phyloP scores from a whole-genome alignment of 306 rosid genomes.

The Rosa lucieae region DNA sequence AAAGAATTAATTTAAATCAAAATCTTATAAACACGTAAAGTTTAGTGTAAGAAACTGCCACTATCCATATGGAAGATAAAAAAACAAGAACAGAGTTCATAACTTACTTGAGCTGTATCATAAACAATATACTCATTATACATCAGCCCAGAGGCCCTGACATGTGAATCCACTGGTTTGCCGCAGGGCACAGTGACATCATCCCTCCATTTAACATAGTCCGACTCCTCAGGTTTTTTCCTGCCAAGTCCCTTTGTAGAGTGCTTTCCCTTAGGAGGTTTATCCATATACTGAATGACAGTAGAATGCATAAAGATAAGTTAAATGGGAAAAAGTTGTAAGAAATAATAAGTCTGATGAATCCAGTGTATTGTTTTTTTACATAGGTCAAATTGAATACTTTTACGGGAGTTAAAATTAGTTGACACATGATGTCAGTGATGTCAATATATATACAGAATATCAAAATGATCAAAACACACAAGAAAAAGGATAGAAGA shows the following conservation, averaged over 20 bases:
- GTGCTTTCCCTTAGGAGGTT: constrained; percentile 91
- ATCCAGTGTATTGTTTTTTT: background rate
- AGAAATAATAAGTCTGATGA: constrained; percentile 1
- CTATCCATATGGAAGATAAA: constrained; percentile 6
- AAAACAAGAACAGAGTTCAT: constrained; percentile 14
- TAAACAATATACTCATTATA: constrained; percentile 96
- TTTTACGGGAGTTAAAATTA: background rate
- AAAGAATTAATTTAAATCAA: background rate
- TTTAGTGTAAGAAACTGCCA: background rate
- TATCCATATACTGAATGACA: constrained; percentile 74
- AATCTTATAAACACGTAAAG: background rate
- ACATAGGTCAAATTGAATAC: background rate
- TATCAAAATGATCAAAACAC: background rate
- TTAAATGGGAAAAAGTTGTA: background rate
- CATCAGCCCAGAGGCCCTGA: constrained; percentile 77
- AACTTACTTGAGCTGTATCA: constrained; percentile 84
- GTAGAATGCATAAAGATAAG: background rate
- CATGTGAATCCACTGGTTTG: constrained; percentile 74
- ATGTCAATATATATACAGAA: background rate
- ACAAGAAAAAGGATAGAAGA: constrained; percentile 11
- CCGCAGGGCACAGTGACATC: constrained; percentile 89
- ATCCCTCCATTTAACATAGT: constrained; percentile 68
- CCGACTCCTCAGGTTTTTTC: constrained; percentile 64
- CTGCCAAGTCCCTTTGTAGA: constrained; percentile 93
- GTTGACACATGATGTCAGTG: background rate